Base-by-base conservation (phyloP, 169 alveolate species). In the Plasmodium knowlesi region DNA sequence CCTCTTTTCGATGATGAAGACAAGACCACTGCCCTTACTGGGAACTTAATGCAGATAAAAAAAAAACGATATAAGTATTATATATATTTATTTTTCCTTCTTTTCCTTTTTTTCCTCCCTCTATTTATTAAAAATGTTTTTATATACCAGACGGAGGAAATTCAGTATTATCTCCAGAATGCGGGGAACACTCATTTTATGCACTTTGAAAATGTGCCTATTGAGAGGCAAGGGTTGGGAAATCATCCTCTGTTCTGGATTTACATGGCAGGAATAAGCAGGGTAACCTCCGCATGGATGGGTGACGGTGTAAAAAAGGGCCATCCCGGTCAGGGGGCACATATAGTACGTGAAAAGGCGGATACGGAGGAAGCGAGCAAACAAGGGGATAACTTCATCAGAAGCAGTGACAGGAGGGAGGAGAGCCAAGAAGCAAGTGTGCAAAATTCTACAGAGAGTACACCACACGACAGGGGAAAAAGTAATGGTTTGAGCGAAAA, bases 51-150 rank as follows among this genome's bases (percentile, higher is more conserved):
- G n/a, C 61, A 74, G 43, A 74, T 78, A 46, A 76, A 19, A 43
- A 88, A 88, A 88, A 88, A 78, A 61, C 25, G 41, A 39, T 88
- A 88, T 88, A 39, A 88, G 28, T 88, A 88, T 28, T 88, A 22
- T 37, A 61, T 88, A 43, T 88, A 88, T 88, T 88, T 88, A 19
- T 88, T 88, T 78, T 88, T 88, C 73, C 28, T 88, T 22, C 12
- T 88, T 19, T 88, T 88, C 34, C 39, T 88, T 78, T 78, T 88
- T 80, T 76, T 88, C 32, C 57, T 88, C 28, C 94, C 94, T 12
- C 80, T 22, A 37, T 53, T 88, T 30, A 78, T 88, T 78, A 88
- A 88, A 78, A 88, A 78, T 88, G 46, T 88, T 34, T 88, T 78
- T 61, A 88, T 88, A 78, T 79, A 78, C 71, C 83, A 57, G 1